Percentiles rank a stretch among this genome's conserved stretches.
These are phyloP conservation scores for Xylariaceae sp. DNA, from an alignment of 2,329 filamentous ascomycete genomes.

Conservation along the genomic window DNA sequence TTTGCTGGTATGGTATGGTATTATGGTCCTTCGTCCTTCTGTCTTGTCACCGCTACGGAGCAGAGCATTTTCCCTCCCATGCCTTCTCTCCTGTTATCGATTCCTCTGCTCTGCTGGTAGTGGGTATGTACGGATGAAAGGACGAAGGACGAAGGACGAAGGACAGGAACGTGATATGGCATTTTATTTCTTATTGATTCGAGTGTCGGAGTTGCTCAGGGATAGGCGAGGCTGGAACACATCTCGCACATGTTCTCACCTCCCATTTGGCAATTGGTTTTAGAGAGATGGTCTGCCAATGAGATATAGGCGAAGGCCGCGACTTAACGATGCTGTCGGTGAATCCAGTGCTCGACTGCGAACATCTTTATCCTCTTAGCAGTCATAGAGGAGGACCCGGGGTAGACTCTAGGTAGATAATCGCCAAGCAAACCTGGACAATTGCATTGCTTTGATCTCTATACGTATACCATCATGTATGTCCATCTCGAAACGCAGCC, in stretches of 20 bases:
- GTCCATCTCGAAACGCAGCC: not conserved
- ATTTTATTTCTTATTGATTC: slow-evolving; percentile 9
- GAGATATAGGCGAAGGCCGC: not conserved
- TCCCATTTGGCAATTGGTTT: slow-evolving; percentile 3
- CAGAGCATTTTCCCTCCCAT: slow-evolving; percentile 5
- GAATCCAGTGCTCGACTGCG: slow-evolving; percentile 1
- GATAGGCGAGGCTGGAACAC: slow-evolving; percentile 5
- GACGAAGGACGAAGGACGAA: slow-evolving; percentile 6
- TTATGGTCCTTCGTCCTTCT: slow-evolving; percentile 14
- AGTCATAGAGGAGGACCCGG: slow-evolving; percentile 2
- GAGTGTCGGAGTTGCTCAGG: slow-evolving; percentile 5
- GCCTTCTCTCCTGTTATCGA: slow-evolving; percentile 5
- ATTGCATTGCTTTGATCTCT: slow-evolving; percentile 18
- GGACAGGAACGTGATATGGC: slow-evolving; percentile 4
- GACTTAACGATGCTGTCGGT: slow-evolving; percentile 1
- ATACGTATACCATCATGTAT: too few relatives aligned
- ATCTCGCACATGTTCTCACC: slow-evolving; percentile 7
- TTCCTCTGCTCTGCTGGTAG: not conserved
- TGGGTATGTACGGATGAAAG: slow-evolving; percentile 7
- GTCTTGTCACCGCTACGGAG: slow-evolving; percentile 16
- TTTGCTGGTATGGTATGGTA: slow-evolving; percentile 22
- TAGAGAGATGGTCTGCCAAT: not conserved
- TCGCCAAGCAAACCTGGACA: slow-evolving; percentile 9
- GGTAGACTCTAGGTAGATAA: slow-evolving; percentile 11
- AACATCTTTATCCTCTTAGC: slow-evolving; percentile 5